These are phyloP conservation scores for Noccaea bulbosa DNA, from an alignment of 345 rosid species.

Conservation along the genomic window DNA sequence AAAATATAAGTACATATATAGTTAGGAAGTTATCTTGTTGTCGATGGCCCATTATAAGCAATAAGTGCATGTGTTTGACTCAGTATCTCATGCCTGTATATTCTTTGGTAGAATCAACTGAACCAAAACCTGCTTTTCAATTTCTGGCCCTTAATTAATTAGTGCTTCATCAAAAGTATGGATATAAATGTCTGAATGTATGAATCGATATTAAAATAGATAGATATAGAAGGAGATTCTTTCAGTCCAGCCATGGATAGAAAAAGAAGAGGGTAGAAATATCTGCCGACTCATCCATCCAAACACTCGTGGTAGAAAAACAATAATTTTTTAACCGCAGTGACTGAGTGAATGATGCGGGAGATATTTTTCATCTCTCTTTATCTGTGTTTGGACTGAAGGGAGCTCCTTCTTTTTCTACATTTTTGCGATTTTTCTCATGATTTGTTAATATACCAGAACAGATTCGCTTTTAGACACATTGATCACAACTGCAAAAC, in stretches of 20 bases:
- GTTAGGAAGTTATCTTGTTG: slow-evolving; percentile 30
- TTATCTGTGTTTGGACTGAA: slow-evolving; percentile 97
- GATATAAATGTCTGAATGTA: not conserved
- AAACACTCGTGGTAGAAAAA: slow-evolving; percentile 54
- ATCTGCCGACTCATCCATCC: slow-evolving; percentile 99
- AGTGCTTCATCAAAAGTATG: slow-evolving; percentile 13
- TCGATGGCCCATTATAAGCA: slow-evolving; percentile 26
- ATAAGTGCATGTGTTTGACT: slow-evolving; percentile 30
- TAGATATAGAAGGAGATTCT: slow-evolving; percentile 70
- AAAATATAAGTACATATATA: slow-evolving; percentile 15
- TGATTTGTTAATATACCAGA: not conserved
- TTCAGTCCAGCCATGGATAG: slow-evolving; percentile 82
- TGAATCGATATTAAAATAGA: not conserved
- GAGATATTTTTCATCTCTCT: slow-evolving; percentile 72
- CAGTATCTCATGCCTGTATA: slow-evolving; percentile 23
- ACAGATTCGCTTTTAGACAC: not conserved
- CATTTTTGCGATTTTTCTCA: slow-evolving; percentile 18
- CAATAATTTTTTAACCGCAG: slow-evolving; percentile 34
- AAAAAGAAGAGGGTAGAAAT: slow-evolving; percentile 59
- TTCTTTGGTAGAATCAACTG: slow-evolving; percentile 17
- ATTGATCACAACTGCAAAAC: slow-evolving; percentile 1
- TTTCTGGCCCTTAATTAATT: not conserved
- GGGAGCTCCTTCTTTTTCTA: slow-evolving; percentile 87
- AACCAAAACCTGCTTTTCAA: not conserved
- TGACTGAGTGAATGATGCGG: slow-evolving; percentile 99